A percentile compares a stretch with the other conserved stretches of the same genome.
phyloP scores from a whole-genome alignment of 306 rosid genomes.

The Medicago ruthenica region DNA sequence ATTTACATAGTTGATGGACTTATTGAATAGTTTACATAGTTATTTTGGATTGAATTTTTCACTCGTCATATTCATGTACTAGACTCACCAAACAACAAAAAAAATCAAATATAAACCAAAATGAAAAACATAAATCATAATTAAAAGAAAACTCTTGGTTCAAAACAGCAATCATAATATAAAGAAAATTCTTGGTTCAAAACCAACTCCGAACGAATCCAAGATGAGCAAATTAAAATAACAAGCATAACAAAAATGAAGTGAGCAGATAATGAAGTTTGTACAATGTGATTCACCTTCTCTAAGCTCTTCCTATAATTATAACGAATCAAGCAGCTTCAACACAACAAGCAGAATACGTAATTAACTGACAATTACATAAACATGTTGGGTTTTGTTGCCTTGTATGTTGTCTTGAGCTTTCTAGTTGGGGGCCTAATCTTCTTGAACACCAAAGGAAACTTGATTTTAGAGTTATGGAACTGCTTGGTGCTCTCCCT shows the following conservation, averaged over 20 bases:
- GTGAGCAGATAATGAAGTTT: no score
- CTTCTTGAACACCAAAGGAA: background rate
- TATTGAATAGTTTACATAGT: no score
- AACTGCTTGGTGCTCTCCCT: background rate
- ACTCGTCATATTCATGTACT: no score
- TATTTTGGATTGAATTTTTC: no score
- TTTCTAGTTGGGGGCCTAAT: conserved; percentile 23
- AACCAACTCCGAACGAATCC: no score
- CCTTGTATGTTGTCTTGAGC: conserved; percentile 70
- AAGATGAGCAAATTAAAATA: background rate
- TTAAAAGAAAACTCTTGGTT: background rate
- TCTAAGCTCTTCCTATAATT: conserved; percentile 27
- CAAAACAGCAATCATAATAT: background rate
- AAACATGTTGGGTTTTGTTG: conserved; percentile 45
- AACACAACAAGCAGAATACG: conserved; percentile 2
- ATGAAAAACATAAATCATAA: background rate
- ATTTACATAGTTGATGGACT: no score
- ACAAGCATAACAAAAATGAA: background rate
- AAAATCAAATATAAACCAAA: no score
- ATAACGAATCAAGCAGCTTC: conserved; percentile 10
- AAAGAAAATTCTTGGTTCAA: no score
- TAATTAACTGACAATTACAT: conserved; percentile 49
- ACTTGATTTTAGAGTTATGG: background rate
- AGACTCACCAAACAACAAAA: no score
- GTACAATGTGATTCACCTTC: background rate